phyloP scores from a whole-genome alignment of 306 rosid genomes.

The Lathyrus oleraceus region DNA sequence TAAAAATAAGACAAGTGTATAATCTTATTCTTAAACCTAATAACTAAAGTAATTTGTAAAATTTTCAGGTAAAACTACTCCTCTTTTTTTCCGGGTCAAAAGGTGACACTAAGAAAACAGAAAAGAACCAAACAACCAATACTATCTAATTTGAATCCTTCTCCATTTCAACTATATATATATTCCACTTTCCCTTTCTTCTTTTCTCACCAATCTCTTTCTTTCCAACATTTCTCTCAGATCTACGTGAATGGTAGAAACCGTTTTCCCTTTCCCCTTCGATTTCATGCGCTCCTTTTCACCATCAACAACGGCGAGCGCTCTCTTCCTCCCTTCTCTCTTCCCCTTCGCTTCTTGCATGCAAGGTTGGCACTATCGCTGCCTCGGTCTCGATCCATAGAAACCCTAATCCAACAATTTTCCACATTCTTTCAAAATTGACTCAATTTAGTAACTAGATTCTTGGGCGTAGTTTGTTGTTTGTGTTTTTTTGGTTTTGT shows the following conservation, averaged over 20 bases:
- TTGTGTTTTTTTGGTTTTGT: neutral
- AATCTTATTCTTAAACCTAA: no score
- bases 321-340: conserved; percentile 45
- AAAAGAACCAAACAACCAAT: no score
- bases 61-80: no score
- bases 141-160: neutral
- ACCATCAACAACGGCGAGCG: conserved; percentile 72
- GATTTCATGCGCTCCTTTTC: conserved; percentile 83
- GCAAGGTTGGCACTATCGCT: conserved; percentile 98
- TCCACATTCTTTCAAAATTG: neutral
- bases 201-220: neutral
- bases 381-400: conserved; percentile 79
- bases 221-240: conserved; percentile 25
- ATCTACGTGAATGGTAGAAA: conserved; percentile 86
- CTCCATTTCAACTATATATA: neutral
- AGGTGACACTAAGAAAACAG: no score
- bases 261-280: conserved; percentile 43
- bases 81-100: no score
- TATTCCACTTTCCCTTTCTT: neutral
- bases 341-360: conserved; percentile 89
- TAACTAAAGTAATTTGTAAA: no score
- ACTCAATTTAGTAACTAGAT: no score
- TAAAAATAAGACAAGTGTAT: no score
- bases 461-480: neutral
- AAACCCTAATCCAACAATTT: conserved; percentile 2